These are phyloP conservation scores for Neoarthrinium moseri DNA, from an alignment of 2,329 filamentous ascomycete species.

Conservation along the genomic window DNA sequence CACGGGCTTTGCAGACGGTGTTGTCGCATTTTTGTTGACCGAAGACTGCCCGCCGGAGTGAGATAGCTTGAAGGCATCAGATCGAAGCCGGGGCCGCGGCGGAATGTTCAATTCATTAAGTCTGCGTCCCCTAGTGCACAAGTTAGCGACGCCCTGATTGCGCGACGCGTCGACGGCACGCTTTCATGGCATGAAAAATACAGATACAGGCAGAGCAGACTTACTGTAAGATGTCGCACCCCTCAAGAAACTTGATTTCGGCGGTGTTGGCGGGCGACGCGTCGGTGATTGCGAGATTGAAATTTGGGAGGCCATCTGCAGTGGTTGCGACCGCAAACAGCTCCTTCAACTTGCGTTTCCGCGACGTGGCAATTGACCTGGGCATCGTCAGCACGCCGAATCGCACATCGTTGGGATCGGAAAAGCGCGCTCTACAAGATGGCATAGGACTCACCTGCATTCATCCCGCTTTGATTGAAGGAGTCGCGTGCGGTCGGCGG, in stretches of 20 bases:
- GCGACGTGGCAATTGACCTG: conserved; percentile 75
- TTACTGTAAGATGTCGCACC: conserved; percentile 60
- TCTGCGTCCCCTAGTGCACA: conserved; percentile 38
- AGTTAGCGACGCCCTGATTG: conserved; percentile 19
- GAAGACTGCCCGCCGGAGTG: conserved; percentile 9
- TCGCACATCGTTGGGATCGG: conserved; percentile 45
- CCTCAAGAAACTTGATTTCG: conserved; percentile 56
- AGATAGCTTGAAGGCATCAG: conserved; percentile 32
- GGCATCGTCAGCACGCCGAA: conserved; percentile 41
- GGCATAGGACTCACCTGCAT: conserved; percentile 52
- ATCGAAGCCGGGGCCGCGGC: conserved; percentile 41
- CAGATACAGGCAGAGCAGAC: conserved; percentile 29
- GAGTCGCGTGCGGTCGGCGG: conserved; percentile 64
- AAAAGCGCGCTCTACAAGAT: conserved; percentile 47
- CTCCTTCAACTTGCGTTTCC: conserved; percentile 88
- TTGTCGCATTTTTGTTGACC: conserved; percentile 16
- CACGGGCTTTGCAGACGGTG: conserved; percentile 23
- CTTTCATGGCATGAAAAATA: conserved; percentile 16
- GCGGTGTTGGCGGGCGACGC: conserved; percentile 49
- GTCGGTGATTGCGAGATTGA: conserved; percentile 56
- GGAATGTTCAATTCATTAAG: conserved; percentile 56
- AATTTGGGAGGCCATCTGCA: conserved; percentile 58
- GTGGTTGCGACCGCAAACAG: conserved; percentile 79
- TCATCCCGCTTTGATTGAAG: conserved; percentile 64
- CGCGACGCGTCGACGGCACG: conserved; percentile 12